Percentiles rank a stretch among this genome's conserved stretches.
These are phyloP conservation scores for Colletotrichum salicis DNA, from an alignment of 2,329 filamentous ascomycete species.

Conservation along the genomic window DNA sequence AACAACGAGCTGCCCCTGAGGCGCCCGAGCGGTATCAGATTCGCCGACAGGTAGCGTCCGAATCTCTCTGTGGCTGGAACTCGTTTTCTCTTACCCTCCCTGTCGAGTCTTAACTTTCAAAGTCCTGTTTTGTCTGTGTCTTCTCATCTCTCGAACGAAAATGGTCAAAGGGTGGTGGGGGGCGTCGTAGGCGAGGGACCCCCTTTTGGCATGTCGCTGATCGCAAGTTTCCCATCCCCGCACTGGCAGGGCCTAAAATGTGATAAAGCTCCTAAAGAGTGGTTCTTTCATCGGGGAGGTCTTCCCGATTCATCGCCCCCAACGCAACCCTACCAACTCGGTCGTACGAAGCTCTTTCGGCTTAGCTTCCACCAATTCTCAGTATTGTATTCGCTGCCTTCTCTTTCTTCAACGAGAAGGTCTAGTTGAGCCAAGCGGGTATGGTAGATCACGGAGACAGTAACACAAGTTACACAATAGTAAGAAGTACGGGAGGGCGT, in stretches of 20 bases:
- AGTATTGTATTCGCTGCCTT: not conserved
- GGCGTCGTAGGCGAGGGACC: not conserved
- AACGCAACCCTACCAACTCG: slow-evolving; percentile 4
- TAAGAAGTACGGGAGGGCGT: not conserved
- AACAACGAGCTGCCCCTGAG: slow-evolving; percentile 6
- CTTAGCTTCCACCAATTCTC: not conserved
- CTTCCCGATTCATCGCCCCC: slow-evolving; percentile 17
- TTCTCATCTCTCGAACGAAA: not conserved
- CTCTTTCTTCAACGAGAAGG: not conserved
- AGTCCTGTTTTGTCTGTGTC: not conserved
- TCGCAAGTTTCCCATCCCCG: not conserved
- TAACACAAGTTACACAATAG: not conserved
- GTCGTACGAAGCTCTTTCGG: not conserved
- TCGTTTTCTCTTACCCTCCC: not conserved
- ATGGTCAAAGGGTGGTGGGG: not conserved
- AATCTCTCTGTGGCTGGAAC: not conserved
- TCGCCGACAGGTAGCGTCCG: not conserved
- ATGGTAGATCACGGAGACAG: not conserved
- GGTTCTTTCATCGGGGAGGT: slow-evolving; percentile 10
- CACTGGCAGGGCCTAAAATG: slow-evolving; percentile 15
- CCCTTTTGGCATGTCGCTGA: slow-evolving; percentile 9
- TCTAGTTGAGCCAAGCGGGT: not conserved
- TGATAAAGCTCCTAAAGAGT: not conserved
- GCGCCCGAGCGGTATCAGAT: not conserved
- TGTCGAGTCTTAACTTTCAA: not conserved